phyloP scores from a whole-genome alignment of 305 asterid genomes.

The Rubia occidens region DNA sequence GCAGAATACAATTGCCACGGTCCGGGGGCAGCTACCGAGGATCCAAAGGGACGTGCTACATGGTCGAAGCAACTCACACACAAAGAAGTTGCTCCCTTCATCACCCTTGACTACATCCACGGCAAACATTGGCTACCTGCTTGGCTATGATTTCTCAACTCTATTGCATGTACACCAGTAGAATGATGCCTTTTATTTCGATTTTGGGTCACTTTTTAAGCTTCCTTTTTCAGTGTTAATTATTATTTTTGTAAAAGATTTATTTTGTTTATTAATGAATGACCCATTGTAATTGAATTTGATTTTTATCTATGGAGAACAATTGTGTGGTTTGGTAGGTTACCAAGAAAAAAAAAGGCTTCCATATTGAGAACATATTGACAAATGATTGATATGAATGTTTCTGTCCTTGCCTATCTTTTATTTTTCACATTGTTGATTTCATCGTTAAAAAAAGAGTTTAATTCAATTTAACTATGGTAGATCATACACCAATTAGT shows the following conservation, averaged over 20 bases:
- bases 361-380: background rate
- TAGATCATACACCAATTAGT: no score
- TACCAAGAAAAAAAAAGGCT: no score
- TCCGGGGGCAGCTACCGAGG: constrained; percentile 44
- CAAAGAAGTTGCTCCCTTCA: constrained; percentile 45
- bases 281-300: background rate
- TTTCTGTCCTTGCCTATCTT: background rate
- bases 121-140: constrained; percentile 77
- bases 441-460: no score
- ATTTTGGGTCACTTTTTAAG: background rate
- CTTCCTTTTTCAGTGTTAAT: background rate
- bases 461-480: no score
- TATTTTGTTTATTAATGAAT: no score
- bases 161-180: background rate
- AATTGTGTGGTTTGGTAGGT: background rate
- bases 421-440: no score
- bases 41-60: constrained; percentile 34
- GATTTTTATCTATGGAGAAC: no score
- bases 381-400: background rate
- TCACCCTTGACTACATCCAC: constrained; percentile 49
- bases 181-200: background rate
- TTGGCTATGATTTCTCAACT: constrained; percentile 28
- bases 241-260: background rate
- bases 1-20: constrained; percentile 69
- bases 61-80: constrained; percentile 67